Evolutionary conservation across 768 basidiomycete genomes (phyloP).

Genomic region (Crepidotus variabilis): DNA sequence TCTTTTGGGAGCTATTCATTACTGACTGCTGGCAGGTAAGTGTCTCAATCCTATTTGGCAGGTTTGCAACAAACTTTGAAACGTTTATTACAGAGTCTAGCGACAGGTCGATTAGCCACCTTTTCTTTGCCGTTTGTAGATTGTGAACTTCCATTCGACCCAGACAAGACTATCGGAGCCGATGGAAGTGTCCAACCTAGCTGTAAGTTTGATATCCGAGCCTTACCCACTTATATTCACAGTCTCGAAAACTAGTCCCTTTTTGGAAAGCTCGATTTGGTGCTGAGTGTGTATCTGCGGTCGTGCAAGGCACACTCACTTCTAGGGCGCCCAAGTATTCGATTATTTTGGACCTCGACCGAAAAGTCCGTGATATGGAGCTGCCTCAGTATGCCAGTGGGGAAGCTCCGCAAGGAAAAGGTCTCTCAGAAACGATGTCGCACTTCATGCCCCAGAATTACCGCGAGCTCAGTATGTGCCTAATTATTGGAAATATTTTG

Average conservation of each 20-base stretch:
- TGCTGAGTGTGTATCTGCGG: slow-evolving; percentile 60
- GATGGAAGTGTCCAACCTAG: slow-evolving; percentile 56
- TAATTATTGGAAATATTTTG: slow-evolving; percentile 2
- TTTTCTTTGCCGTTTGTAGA: slow-evolving; percentile 73
- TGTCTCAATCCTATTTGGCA: background rate
- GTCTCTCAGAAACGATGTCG: slow-evolving; percentile 62
- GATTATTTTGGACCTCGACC: slow-evolving; percentile 59
- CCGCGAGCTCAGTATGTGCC: slow-evolving; percentile 56
- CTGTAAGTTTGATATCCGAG: slow-evolving; percentile 37
- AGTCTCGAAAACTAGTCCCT: slow-evolving; percentile 39
- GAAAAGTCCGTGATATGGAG: slow-evolving; percentile 67
- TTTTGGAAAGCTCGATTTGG: slow-evolving; percentile 72
- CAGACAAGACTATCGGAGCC: slow-evolving; percentile 52
- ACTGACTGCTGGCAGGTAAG: slow-evolving; percentile 73
- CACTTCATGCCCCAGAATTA: slow-evolving; percentile 77
- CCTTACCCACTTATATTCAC: background rate
- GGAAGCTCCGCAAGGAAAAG: slow-evolving; percentile 41
- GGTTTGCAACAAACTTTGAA: background rate
- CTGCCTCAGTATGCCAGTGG: slow-evolving; percentile 60
- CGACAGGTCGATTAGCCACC: slow-evolving; percentile 65
- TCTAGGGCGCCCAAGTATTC: slow-evolving; percentile 62
- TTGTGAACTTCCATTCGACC: slow-evolving; percentile 62
- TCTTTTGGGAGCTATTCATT: slow-evolving; percentile 75
- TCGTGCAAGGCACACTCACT: slow-evolving; percentile 64
- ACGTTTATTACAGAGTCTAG: slow-evolving; percentile 48